Evolutionary conservation across 164 flowering plant species (phyloP), one percentile per base, ranked within the genome.

Genomic region (Nymphaea thermarum): DNA sequence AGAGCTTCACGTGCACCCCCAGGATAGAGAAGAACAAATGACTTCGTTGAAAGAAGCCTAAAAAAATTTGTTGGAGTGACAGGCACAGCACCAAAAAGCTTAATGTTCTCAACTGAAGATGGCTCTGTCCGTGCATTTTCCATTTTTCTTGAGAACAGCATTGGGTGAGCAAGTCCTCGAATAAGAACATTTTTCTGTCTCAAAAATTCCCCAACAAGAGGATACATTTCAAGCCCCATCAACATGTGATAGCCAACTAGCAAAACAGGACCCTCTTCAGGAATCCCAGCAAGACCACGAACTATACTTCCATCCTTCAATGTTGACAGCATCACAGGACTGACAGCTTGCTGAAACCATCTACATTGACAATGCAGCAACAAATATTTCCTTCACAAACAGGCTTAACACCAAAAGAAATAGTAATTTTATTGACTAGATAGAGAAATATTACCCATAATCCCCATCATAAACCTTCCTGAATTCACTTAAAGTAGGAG

Each of bases 1-100:
- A 94, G 83, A 69, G 99, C 99, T 80, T 94, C 99, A 18, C 99
- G 93, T 68, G 86, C 90, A 70, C 99, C 99, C 42, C 99, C 99
- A 67, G 99, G 99, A 77, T 88, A 94, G 63, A 94, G 93, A 71
- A 94, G 93, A 67, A 85, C 79, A 66, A 86, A 87, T 16, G 97
- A 83, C 44, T 91, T 91, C 41, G 80, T 66, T 15, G 87, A 76
- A 41, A 91, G 71, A 72, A 90, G 77, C 72, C 75, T 86, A 82
- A 78, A 94, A 64, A 94, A 67, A 74, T 89, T 86, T 76, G 78
- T 80, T 51, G 85, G 78, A 63, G 89, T 65, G 42, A 88, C 97
- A 51, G 99, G 97, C 45, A 81, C 17, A 15, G 87, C 95, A 64
- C 99, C 97, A 77, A 86, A 87, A 47, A 87, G 71, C 78, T 76